Conservation (phyloP, 2,329 filamentous ascomycete species). For the Escovopsis sp. region DNA sequence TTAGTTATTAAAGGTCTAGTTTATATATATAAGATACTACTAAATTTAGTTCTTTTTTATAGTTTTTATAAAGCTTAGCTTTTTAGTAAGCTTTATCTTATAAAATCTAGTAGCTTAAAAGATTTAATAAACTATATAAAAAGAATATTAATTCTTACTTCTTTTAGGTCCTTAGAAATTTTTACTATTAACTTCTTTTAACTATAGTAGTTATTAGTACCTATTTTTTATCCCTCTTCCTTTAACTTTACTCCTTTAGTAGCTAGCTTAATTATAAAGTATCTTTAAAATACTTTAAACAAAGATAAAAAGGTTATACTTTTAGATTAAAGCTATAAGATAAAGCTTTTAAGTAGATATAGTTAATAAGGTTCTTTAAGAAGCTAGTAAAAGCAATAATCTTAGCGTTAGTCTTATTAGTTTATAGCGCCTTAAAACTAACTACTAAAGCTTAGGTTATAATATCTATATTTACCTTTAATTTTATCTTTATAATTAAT, state of each 20-base stretch:
- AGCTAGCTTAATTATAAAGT: neutral
- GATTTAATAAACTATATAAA: neutral
- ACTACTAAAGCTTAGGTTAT: no score
- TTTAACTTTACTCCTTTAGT: neutral
- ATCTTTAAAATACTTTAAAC: no score
- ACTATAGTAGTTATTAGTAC: conserved; percentile 1
- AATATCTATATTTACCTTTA: no score
- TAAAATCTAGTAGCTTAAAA: no score
- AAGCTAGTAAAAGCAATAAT: neutral
- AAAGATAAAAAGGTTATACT: no score
- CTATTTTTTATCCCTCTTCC: neutral
- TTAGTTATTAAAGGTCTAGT: neutral
- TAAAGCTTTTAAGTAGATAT: no score
- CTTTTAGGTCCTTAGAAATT: no score
- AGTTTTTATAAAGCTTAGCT: neutral
- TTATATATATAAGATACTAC: neutral
- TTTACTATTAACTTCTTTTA: neutral
- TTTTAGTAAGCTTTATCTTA: neutral
- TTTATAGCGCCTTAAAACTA: neutral
- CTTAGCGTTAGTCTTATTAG: neutral
- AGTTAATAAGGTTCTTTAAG: no score
- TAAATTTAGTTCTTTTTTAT: neutral
- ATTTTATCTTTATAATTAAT: no score
- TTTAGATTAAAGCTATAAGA: no score
- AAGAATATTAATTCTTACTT: neutral